phyloP scores from a whole-genome alignment of 140 eudicot genomes.

The Senecio squalidus region DNA sequence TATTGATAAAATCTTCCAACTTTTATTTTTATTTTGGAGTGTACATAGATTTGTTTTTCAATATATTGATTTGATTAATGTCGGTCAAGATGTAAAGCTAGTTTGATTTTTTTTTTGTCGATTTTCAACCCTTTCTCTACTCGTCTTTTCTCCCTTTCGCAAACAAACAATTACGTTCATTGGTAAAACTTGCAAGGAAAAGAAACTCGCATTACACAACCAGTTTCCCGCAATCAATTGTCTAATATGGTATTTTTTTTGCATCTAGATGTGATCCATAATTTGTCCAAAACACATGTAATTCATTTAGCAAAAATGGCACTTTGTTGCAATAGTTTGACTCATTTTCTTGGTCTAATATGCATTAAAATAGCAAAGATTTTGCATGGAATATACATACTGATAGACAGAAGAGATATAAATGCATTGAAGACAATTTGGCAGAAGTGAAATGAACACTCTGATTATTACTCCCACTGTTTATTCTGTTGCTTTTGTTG shows the following conservation, averaged over 20 bases:
- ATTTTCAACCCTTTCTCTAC: not conserved
- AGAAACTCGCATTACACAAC: not conserved
- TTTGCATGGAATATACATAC: slow-evolving; percentile 39
- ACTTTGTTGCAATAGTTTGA: slow-evolving; percentile 7
- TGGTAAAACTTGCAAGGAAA: not conserved
- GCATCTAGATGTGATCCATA: too few relatives aligned
- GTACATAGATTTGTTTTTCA: not conserved
- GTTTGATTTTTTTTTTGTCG: not conserved
- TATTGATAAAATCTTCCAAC: not conserved
- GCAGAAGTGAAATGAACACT: slow-evolving; percentile 26
- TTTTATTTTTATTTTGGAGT: not conserved
- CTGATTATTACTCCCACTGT: slow-evolving; percentile 31
- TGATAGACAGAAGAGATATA: slow-evolving; percentile 8
- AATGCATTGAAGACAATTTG: slow-evolving; percentile 22
- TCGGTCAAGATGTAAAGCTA: not conserved
- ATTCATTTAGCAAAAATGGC: not conserved
- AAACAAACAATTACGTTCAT: slow-evolving; percentile 3
- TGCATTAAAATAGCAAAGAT: slow-evolving; percentile 21
- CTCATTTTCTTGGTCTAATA: slow-evolving; percentile 6
- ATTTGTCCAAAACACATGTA: not conserved
- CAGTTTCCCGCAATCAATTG: not conserved
- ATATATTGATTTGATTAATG: not conserved
- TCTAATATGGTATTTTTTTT: not conserved
- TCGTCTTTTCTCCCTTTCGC: not conserved
- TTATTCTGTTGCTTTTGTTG: slow-evolving; percentile 28